These are phyloP conservation scores for Rhodomyrtus psidioides DNA, from an alignment of 441 rosid genomes.

Conservation along the genomic window DNA sequence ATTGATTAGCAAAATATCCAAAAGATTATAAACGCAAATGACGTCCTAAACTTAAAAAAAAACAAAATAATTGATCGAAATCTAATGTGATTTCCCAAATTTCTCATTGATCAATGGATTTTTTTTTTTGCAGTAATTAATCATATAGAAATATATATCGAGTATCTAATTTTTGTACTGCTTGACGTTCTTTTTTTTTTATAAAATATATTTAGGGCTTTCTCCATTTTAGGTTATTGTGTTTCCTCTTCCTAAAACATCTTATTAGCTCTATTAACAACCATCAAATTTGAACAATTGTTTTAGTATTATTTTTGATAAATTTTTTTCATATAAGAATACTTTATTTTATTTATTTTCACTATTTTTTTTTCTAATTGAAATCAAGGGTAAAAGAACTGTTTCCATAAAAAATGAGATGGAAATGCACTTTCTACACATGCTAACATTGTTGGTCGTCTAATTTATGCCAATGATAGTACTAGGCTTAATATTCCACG, in stretches of 20 bases:
- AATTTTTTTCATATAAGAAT: neutral
- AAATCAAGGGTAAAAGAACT: too few relatives aligned
- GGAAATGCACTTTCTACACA: neutral
- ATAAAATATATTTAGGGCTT: neutral
- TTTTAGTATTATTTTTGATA: neutral
- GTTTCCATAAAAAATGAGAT: neutral
- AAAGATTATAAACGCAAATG: neutral
- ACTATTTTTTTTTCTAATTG: neutral
- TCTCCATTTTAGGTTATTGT: neutral
- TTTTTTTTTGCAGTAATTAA: neutral
- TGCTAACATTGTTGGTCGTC: neutral
- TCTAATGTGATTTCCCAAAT: neutral
- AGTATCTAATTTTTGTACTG: neutral
- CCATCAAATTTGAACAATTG: neutral
- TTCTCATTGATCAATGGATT: neutral
- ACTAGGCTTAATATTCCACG: neutral
- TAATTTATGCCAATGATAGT: neutral
- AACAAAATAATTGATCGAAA: neutral
- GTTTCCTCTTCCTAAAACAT: too few relatives aligned
- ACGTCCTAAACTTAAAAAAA: neutral
- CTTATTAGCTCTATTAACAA: neutral
- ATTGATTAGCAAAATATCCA: neutral
- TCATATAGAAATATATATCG: neutral
- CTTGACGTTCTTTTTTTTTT: neutral
- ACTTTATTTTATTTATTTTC: neutral